Evolutionary conservation across 306 rosid species (phyloP).

Genomic region (Acmispon strigosus): DNA sequence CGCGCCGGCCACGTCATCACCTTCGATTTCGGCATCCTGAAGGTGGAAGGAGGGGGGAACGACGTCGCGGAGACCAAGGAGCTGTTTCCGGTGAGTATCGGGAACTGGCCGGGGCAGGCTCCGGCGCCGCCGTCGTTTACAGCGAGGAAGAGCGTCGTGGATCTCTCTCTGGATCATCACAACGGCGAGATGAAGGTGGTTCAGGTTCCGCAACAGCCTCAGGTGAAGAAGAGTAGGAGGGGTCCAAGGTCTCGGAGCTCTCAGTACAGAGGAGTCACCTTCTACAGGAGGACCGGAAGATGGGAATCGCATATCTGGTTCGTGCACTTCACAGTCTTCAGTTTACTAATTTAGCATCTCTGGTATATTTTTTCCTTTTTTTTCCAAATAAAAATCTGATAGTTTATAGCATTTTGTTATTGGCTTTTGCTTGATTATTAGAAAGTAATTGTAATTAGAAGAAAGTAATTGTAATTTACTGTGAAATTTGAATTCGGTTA

Average conservation of each 20-base stretch:
- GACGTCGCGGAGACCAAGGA: conserved; percentile 50
- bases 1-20: conserved; percentile 63
- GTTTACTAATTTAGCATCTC: not conserved
- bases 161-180: conserved; percentile 53
- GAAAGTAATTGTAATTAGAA: not conserved
- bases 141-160: conserved; percentile 52
- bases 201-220: conserved; percentile 44
- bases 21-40: conserved; percentile 75
- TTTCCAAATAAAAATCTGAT: not conserved
- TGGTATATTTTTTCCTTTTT: not conserved
- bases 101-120: conserved; percentile 43
- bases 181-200: conserved; percentile 43
- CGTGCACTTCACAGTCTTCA: conserved; percentile 23
- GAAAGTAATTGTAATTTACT: not conserved
- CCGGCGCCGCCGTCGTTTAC: conserved; percentile 41
- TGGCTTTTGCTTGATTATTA: not conserved
- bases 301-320: conserved; percentile 99
- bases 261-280: conserved; percentile 97
- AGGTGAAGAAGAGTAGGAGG: conserved; percentile 83
- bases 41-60: conserved; percentile 38
- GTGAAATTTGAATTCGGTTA: not conserved
- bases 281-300: conserved; percentile 97
- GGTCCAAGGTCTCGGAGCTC: conserved; percentile 99
- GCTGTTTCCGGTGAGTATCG: conserved; percentile 50
- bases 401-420: not conserved